Evolutionary conservation across 495 filamentous ascomycete genomes (phyloP).

Genomic region (Sordaria brevicollis): DNA sequence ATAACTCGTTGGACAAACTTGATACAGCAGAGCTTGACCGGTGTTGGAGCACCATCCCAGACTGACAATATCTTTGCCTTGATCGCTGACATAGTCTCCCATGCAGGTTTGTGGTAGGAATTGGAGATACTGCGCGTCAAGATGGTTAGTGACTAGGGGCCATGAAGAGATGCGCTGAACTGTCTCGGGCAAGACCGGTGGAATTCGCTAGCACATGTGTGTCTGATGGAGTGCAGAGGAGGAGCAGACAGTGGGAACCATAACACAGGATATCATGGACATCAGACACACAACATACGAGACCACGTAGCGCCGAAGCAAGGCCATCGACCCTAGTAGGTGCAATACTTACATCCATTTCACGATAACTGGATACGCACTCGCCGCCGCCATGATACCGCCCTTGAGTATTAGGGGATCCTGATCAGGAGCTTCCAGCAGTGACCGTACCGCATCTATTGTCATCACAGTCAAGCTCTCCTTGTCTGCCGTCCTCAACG

Average conservation of each 20-base stretch:
- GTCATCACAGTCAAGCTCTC: constrained; percentile 60
- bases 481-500: constrained; percentile 61
- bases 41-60: constrained; percentile 72
- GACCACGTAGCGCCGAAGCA: constrained; percentile 11
- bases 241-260: constrained; percentile 1
- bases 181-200: not conserved
- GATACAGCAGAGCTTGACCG: constrained; percentile 85
- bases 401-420: constrained; percentile 71
- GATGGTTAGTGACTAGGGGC: not conserved
- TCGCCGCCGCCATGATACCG: constrained; percentile 74
- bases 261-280: constrained; percentile 6
- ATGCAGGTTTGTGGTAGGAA: constrained; percentile 63
- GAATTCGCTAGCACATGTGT: not conserved
- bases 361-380: constrained; percentile 84
- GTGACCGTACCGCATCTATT: constrained; percentile 55
- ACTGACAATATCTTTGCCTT: constrained; percentile 78
- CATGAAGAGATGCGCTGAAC: not conserved
- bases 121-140: constrained; percentile 60
- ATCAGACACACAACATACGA: constrained; percentile 12
- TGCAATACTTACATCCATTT: constrained; percentile 74
- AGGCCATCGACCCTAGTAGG: not conserved
- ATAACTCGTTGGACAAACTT: constrained; percentile 94
- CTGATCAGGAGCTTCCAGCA: constrained; percentile 61
- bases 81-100: constrained; percentile 81
- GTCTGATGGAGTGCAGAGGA: not conserved